Evolutionary conservation across 1,139 yeast genomes (phyloP).

Genomic region (Pichia sp.): DNA sequence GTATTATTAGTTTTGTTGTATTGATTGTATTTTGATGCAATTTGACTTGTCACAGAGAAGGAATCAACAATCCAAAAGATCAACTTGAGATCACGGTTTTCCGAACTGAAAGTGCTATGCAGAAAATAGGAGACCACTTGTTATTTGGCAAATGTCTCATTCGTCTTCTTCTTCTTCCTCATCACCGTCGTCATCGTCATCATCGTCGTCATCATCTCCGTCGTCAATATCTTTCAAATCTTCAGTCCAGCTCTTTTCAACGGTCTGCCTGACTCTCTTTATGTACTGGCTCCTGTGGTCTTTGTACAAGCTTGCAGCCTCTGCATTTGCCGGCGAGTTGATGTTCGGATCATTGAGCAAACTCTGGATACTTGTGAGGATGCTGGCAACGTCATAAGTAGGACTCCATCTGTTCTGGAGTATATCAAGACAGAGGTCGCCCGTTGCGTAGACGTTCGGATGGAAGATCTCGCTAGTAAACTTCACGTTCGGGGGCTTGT

Average conservation of each 20-base stretch:
- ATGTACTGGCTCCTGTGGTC: conserved; percentile 93
- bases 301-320: conserved; percentile 92
- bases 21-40: neutral
- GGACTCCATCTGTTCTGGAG: conserved; percentile 98
- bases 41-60: neutral
- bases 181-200: conserved; percentile 35
- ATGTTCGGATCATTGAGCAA: conserved; percentile 94
- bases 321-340: conserved; percentile 95
- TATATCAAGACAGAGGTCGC: conserved; percentile 93
- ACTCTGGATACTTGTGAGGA: conserved; percentile 82
- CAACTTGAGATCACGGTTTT: neutral
- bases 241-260: conserved; percentile 80
- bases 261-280: conserved; percentile 89
- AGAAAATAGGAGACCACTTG: no score
- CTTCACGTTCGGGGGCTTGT: conserved; percentile 91
- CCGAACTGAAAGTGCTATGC: neutral
- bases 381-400: conserved; percentile 96
- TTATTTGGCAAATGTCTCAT: conserved; percentile 7
- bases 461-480: conserved; percentile 95
- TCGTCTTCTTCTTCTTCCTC: conserved; percentile 23
- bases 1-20: neutral
- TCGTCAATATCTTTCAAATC: conserved; percentile 62
- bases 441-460: conserved; percentile 93
- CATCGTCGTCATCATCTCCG: conserved; percentile 56
- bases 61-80: neutral